These are phyloP conservation scores for Heterobasidion irregulare DNA, from an alignment of 1,284 basidiomycete species.

Conservation along the genomic window DNA sequence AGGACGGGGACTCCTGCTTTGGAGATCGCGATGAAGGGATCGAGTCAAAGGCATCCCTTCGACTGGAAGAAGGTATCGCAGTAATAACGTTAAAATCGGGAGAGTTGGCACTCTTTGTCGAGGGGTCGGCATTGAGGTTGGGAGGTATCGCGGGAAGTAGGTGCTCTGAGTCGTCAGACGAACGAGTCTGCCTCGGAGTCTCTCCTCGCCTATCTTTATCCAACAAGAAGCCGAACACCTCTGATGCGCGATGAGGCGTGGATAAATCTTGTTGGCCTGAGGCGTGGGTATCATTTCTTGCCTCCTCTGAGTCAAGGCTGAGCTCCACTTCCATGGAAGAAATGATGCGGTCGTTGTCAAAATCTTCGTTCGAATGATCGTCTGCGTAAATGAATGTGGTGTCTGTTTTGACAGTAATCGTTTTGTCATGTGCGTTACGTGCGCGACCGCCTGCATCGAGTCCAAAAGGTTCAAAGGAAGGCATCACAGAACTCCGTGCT, in stretches of 20 bases:
- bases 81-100: not conserved
- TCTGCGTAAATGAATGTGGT: conserved; percentile 33
- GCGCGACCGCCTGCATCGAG: conserved; percentile 22
- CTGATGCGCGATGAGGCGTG: conserved; percentile 11
- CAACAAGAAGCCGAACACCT: conserved; percentile 14
- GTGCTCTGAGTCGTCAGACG: not conserved
- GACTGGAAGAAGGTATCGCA: not conserved
- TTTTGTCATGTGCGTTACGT: conserved; percentile 15
- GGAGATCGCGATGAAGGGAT: not conserved
- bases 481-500: conserved; percentile 6
- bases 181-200: not conserved
- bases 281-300: conserved; percentile 6
- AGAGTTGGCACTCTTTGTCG: conserved; percentile 2
- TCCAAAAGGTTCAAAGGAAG: conserved; percentile 16
- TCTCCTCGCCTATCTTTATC: conserved; percentile 9
- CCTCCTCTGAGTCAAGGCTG: conserved; percentile 35
- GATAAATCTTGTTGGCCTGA: not conserved
- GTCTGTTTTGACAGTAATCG: conserved; percentile 18
- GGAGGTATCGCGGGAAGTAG: not conserved
- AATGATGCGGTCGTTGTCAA: conserved; percentile 39
- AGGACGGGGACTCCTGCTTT: conserved; percentile 6
- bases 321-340: conserved; percentile 69
- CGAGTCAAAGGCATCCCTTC: not conserved
- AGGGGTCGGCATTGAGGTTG: conserved; percentile 2
- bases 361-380: conserved; percentile 29